Conservation (phyloP, 2,329 filamentous ascomycete genomes). For the Acephala macrosclerotiorum region DNA sequence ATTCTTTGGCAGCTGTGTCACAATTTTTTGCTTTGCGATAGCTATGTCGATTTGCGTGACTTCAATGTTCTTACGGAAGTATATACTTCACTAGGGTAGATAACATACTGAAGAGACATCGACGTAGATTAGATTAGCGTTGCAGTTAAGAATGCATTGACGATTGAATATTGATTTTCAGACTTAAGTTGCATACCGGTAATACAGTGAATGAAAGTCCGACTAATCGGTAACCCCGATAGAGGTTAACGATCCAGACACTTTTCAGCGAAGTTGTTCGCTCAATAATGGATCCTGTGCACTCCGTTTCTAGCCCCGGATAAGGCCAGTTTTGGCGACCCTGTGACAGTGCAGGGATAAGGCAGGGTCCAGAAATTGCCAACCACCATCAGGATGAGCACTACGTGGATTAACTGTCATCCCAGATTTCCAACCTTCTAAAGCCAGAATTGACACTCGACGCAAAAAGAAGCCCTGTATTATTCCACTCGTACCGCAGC, state of each 20-base stretch:
- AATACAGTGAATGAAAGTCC: no score
- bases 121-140: not conserved
- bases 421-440: not conserved
- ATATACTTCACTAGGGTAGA: slow-evolving; percentile 15
- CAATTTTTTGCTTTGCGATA: slow-evolving; percentile 13
- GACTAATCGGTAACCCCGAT: no score
- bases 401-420: not conserved
- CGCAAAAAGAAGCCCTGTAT: not conserved
- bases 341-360: no score
- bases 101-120: slow-evolving; percentile 1
- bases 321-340: not conserved
- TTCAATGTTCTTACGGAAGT: slow-evolving; percentile 19
- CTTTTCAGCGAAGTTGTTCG: not conserved
- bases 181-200: no score
- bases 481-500: not conserved
- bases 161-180: not conserved
- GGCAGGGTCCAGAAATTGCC: slow-evolving; percentile 3
- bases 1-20: slow-evolving; percentile 4
- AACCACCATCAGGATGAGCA: slow-evolving; percentile 1
- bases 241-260: not conserved
- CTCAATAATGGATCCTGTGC: slow-evolving; percentile 6
- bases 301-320: not conserved
- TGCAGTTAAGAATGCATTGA: not conserved
- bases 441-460: slow-evolving; percentile 4
- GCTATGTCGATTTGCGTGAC: slow-evolving; percentile 14